Evolutionary conservation across 768 basidiomycete species (phyloP).

Genomic region (Cubamyces lactineus): DNA sequence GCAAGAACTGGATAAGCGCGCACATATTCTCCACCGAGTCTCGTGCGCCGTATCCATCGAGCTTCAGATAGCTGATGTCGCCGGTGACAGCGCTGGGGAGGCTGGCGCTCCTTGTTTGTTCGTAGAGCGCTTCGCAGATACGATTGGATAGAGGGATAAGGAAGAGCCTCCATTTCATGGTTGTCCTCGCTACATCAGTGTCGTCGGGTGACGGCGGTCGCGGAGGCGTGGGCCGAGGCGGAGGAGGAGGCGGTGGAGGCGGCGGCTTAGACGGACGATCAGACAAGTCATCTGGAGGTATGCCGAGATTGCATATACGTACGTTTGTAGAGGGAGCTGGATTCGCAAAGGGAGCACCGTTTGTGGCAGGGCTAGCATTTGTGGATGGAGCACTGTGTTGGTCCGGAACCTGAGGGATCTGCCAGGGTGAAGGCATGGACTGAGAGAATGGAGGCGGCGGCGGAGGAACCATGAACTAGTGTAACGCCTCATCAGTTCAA

Average conservation of each 20-base stretch:
- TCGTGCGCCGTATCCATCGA: conserved; percentile 13
- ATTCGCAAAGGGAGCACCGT: too few relatives aligned
- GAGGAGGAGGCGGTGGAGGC: neutral
- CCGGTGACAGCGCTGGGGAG: conserved; percentile 2
- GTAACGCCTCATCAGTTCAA: too few relatives aligned
- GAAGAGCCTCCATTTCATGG: conserved; percentile 7
- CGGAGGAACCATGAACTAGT: too few relatives aligned
- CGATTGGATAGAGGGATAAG: conserved; percentile 3
- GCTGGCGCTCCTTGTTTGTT: neutral
- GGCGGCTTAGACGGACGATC: neutral
- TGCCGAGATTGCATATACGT: neutral
- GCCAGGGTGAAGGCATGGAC: too few relatives aligned
- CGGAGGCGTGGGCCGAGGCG: neutral
- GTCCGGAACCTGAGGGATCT: too few relatives aligned
- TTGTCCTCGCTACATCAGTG: neutral
- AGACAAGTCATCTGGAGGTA: neutral
- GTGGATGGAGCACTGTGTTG: too few relatives aligned
- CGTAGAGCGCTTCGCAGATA: conserved; percentile 1
- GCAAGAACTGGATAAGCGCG: conserved; percentile 8
- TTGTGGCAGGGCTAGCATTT: too few relatives aligned
- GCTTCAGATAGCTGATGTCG: conserved; percentile 10
- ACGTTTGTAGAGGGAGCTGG: too few relatives aligned
- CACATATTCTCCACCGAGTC: conserved; percentile 18
- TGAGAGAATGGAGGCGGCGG: too few relatives aligned
- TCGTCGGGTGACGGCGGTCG: conserved; percentile 3